A percentile compares a stretch with the other conserved stretches of the same genome.
phyloP scores from a whole-genome alignment of 2,329 filamentous ascomycete genomes.

The Alternaria alternata region DNA sequence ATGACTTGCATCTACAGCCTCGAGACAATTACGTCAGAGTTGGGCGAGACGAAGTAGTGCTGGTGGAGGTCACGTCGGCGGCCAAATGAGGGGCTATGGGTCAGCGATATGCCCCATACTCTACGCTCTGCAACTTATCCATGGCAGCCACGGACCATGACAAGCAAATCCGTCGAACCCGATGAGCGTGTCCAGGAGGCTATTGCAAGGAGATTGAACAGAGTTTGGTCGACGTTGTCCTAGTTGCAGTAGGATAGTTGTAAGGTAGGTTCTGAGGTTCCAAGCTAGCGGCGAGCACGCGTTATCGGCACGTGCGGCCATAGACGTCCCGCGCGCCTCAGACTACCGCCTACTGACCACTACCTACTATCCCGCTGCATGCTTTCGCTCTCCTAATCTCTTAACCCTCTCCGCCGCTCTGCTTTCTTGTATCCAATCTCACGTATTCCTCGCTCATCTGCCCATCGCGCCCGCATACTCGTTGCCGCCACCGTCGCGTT shows the following conservation, averaged over 20 bases:
- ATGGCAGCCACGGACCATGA: not conserved
- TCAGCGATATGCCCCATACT: not conserved
- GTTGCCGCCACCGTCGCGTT: slow-evolving; percentile 13
- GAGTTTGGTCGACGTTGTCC: not conserved
- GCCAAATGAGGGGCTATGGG: not conserved
- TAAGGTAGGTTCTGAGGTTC: not conserved
- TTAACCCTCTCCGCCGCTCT: not conserved
- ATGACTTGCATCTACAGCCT: not conserved
- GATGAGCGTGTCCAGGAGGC: not conserved
- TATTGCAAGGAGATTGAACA: not conserved
- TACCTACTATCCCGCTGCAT: not conserved
- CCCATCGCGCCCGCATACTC: slow-evolving; percentile 5
- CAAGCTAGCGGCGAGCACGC: slow-evolving; percentile 4
- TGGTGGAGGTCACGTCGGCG: not conserved
- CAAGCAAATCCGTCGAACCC: not conserved
- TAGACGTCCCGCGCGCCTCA: not conserved
- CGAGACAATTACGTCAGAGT: not conserved
- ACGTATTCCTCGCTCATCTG: not conserved
- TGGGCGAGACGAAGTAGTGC: not conserved
- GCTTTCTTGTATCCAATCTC: not conserved
- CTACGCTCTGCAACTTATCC: not conserved
- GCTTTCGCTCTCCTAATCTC: not conserved
- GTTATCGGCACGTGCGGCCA: slow-evolving; percentile 10
- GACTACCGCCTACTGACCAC: slow-evolving; percentile 2
- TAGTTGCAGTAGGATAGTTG: not conserved